These are phyloP conservation scores for Phtheirospermum japonicum DNA, from an alignment of 257 asterid genomes.

Conservation along the genomic window DNA sequence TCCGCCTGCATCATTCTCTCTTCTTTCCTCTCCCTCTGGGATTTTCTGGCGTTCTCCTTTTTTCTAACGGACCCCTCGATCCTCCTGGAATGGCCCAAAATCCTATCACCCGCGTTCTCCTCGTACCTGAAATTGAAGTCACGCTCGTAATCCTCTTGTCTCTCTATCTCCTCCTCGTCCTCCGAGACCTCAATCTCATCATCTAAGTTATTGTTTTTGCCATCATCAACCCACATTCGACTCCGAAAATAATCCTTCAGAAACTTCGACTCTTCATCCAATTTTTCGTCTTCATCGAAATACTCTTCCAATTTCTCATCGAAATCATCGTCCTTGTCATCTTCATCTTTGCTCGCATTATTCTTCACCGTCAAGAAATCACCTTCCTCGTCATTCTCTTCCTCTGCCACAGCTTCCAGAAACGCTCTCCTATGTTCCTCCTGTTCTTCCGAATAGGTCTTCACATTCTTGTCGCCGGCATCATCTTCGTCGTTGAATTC, in stretches of 20 bases:
- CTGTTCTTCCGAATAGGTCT: conserved; percentile 65
- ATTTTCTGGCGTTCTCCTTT: conserved; percentile 59
- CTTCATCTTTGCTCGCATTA: conserved; percentile 29
- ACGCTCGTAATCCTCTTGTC: conserved; percentile 81
- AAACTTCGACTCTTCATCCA: conserved; percentile 51
- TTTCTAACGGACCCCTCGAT: conserved; percentile 92
- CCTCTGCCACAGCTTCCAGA: conserved; percentile 44
- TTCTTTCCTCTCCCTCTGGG: conserved; percentile 83
- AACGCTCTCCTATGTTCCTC: conserved; percentile 55
- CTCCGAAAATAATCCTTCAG: conserved; percentile 61
- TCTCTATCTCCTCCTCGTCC: conserved; percentile 72
- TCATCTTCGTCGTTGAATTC: conserved; percentile 50
- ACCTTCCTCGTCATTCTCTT: conserved; percentile 38
- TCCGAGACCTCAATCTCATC: conserved; percentile 45
- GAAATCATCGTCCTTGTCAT: conserved; percentile 38
- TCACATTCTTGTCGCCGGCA: conserved; percentile 29
- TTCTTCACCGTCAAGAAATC: conserved; percentile 57
- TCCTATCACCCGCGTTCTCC: conserved; percentile 80
- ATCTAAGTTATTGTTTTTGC: conserved; percentile 20
- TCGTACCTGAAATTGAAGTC: conserved; percentile 68
- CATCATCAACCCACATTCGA: conserved; percentile 59
- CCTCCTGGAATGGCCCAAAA: conserved; percentile 62
- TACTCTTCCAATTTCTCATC: conserved; percentile 52
- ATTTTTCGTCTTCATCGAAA: conserved; percentile 67
- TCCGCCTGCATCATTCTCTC: conserved; percentile 66